These are phyloP conservation scores for Durusdinium trenchii DNA, from an alignment of 73 alveolate species.

Conservation along the genomic window DNA sequence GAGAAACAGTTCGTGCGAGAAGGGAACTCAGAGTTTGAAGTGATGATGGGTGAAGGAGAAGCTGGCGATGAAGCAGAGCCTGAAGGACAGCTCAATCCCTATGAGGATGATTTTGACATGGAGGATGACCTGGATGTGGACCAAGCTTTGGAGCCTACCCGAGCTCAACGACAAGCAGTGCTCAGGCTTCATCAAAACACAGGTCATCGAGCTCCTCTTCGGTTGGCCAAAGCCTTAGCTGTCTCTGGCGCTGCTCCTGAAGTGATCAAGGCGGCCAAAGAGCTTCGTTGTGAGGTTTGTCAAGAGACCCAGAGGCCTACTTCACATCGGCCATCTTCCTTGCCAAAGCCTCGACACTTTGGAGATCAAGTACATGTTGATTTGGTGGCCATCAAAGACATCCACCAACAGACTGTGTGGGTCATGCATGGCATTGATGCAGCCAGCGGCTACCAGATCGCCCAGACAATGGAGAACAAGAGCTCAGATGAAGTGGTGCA, in stretches of 20 bases:
- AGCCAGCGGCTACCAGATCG: neutral
- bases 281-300: neutral
- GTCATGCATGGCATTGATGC: neutral
- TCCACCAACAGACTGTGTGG: neutral
- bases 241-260: neutral
- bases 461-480: neutral
- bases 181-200: slow-evolving; percentile 1
- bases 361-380: slow-evolving; percentile 43
- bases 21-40: too few relatives aligned
- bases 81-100: too few relatives aligned
- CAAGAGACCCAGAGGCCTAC: neutral
- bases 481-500: neutral
- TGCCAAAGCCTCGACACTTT: slow-evolving; percentile 6
- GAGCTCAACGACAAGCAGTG: slow-evolving; percentile 7
- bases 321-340: neutral
- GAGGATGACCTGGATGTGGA: too few relatives aligned
- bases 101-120: too few relatives aligned
- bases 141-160: neutral
- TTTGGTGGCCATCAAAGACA: neutral
- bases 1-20: too few relatives aligned
- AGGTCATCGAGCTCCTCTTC: neutral
- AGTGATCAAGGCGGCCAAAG: slow-evolving; percentile 11
- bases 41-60: too few relatives aligned
- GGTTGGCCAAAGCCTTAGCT: neutral
- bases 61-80: too few relatives aligned